These are phyloP conservation scores for Brassica carinata DNA, from an alignment of 345 rosid genomes.

Conservation along the genomic window DNA sequence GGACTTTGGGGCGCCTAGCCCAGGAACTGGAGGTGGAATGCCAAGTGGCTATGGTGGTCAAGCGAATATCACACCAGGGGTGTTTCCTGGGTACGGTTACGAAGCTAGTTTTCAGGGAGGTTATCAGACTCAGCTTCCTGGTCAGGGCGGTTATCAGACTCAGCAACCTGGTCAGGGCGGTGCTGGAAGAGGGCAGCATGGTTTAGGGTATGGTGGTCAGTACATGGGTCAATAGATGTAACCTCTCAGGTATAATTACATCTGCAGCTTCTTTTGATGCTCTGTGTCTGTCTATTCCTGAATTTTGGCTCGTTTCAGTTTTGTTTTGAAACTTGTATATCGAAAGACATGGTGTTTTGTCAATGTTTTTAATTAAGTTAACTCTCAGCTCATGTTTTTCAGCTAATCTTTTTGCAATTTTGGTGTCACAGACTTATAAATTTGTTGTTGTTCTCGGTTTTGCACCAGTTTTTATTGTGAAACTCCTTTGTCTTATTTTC, in stretches of 20 bases:
- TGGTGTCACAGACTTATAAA: not conserved
- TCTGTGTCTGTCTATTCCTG: not conserved
- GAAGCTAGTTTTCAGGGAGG: conserved; percentile 47
- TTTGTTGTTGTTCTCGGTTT: conserved; percentile 27
- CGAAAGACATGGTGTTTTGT: not conserved
- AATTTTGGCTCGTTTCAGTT: not conserved
- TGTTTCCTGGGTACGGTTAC: conserved; percentile 53
- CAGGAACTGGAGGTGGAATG: conserved; percentile 49
- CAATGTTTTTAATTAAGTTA: too few species aligned
- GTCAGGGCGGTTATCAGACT: conserved; percentile 65
- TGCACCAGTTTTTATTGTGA: conserved; percentile 30
- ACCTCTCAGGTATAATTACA: conserved; percentile 2
- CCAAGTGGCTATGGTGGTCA: conserved; percentile 60
- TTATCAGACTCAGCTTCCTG: conserved; percentile 65
- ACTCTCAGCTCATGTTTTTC: not conserved
- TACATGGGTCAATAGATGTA: conserved; percentile 71
- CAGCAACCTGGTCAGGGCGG: conserved; percentile 69
- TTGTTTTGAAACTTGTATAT: conserved; percentile 2
- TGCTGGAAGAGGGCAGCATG: conserved; percentile 75
- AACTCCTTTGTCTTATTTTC: conserved; percentile 46
- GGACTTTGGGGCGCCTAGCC: conserved; percentile 56
- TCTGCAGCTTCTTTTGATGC: not conserved
- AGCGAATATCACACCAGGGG: conserved; percentile 41
- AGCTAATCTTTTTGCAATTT: not conserved
- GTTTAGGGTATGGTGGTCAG: conserved; percentile 53